These are phyloP conservation scores for Heliamphora pulchella DNA, from an alignment of 179 eudicot species.

Conservation along the genomic window DNA sequence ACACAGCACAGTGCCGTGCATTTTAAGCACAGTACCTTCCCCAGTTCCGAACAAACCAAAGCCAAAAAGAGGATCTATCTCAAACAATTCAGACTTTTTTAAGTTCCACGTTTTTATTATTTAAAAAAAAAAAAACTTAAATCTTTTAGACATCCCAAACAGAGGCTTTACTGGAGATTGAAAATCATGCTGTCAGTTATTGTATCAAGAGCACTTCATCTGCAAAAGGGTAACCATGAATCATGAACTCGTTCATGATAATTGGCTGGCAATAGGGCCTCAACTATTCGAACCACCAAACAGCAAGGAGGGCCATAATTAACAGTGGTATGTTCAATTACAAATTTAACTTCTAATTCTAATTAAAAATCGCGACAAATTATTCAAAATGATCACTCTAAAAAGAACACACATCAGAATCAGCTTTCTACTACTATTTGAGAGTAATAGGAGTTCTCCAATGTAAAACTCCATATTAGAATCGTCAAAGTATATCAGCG, in stretches of 20 bases:
- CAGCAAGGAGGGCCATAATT: too few species aligned
- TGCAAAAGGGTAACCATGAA: not conserved
- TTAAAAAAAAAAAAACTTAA: too few species aligned
- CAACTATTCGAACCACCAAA: not conserved
- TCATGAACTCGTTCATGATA: not conserved
- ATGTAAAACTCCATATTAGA: too few species aligned
- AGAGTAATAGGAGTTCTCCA: not conserved
- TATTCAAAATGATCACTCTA: slow-evolving; percentile 11
- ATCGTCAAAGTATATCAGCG: too few species aligned
- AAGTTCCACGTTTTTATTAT: too few species aligned
- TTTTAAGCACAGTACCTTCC: too few species aligned
- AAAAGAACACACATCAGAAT: not conserved
- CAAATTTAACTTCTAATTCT: not conserved
- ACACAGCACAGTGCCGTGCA: too few species aligned
- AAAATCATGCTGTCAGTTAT: not conserved
- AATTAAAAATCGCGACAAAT: not conserved
- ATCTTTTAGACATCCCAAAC: too few species aligned
- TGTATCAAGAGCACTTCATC: not conserved
- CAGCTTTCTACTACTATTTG: too few species aligned
- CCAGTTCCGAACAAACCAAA: too few species aligned
- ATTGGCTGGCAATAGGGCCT: not conserved
- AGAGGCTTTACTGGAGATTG: not conserved
- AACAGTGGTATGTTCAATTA: not conserved
- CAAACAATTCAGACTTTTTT: too few species aligned
- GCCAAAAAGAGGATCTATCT: too few species aligned